These are phyloP conservation scores for Eremomyces bilateralis DNA, from an alignment of 495 filamentous ascomycete species.

Conservation along the genomic window DNA sequence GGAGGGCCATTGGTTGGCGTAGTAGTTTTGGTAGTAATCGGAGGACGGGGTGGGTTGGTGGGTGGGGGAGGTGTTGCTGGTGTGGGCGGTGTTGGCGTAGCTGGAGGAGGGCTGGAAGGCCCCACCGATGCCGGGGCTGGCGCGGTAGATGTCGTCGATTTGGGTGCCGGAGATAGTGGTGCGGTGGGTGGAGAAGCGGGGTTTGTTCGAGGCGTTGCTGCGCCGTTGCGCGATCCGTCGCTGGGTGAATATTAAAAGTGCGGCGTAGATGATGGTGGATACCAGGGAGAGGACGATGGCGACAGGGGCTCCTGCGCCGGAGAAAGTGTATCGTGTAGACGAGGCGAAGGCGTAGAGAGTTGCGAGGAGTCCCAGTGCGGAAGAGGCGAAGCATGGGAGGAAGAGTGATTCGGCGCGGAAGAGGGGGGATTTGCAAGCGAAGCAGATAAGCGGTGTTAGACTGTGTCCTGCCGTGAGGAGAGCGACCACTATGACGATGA, in stretches of 20 bases:
- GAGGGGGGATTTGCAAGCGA: conserved; percentile 12
- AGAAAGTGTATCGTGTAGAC: conserved; percentile 12
- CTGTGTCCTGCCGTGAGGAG: conserved; percentile 20
- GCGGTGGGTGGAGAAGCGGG: too few relatives aligned
- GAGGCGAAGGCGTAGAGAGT: conserved; percentile 20
- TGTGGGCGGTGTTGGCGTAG: too few relatives aligned
- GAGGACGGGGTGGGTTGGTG: too few relatives aligned
- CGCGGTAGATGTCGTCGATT: too few relatives aligned
- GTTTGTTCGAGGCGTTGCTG: neutral
- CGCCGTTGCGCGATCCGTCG: conserved; percentile 9
- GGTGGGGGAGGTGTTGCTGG: too few relatives aligned
- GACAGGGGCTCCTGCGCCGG: conserved; percentile 11
- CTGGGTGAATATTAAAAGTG: conserved; percentile 17
- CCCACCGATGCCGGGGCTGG: too few relatives aligned
- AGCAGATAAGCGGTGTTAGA: conserved; percentile 19
- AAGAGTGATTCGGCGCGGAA: conserved; percentile 20
- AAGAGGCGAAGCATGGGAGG: conserved; percentile 15
- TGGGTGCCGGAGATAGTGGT: too few relatives aligned
- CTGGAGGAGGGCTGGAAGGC: too few relatives aligned
- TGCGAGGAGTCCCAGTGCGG: conserved; percentile 17
- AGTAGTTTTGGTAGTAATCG: too few relatives aligned
- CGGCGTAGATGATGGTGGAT: conserved; percentile 15
- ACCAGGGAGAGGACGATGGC: conserved; percentile 11
- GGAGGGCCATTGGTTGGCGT: too few relatives aligned
- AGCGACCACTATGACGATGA: conserved; percentile 17